Conservation (phyloP, 1,284 basidiomycete species). For the Bondarzewia mesenterica region DNA sequence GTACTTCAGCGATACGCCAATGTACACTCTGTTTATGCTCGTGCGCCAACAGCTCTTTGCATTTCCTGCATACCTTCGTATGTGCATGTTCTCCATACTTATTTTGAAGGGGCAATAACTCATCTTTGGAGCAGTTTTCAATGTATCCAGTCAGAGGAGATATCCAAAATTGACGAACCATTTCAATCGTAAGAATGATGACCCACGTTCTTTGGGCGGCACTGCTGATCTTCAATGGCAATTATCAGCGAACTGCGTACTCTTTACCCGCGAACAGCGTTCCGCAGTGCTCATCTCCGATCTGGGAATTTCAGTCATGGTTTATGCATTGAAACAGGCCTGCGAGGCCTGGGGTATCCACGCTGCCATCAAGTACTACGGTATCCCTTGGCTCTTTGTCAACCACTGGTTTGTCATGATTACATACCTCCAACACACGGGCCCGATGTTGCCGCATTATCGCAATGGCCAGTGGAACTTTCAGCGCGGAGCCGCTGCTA, state of each 20-base stretch:
- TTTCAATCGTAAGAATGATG: constrained; percentile 38
- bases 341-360: constrained; percentile 26
- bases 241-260: constrained; percentile 37
- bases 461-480: constrained; percentile 48
- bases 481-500: constrained; percentile 56
- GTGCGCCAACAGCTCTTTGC: constrained; percentile 67
- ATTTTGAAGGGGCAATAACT: not conserved
- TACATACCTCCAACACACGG: constrained; percentile 48
- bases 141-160: constrained; percentile 57
- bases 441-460: constrained; percentile 42
- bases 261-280: constrained; percentile 46
- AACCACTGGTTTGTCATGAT: constrained; percentile 56
- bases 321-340: constrained; percentile 28
- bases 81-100: constrained; percentile 8
- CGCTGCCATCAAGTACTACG: constrained; percentile 44
- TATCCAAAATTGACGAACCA: constrained; percentile 63
- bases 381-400: constrained; percentile 48
- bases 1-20: constrained; percentile 48
- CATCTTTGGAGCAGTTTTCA: constrained; percentile 32
- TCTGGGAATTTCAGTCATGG: constrained; percentile 42
- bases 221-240: not conserved
- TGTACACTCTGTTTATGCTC: constrained; percentile 47
- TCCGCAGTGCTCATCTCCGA: constrained; percentile 48
- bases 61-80: constrained; percentile 62
- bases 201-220: not conserved